These are phyloP conservation scores for Pulveroboletus sp. DNA, from an alignment of 768 basidiomycete genomes.

Conservation along the genomic window DNA sequence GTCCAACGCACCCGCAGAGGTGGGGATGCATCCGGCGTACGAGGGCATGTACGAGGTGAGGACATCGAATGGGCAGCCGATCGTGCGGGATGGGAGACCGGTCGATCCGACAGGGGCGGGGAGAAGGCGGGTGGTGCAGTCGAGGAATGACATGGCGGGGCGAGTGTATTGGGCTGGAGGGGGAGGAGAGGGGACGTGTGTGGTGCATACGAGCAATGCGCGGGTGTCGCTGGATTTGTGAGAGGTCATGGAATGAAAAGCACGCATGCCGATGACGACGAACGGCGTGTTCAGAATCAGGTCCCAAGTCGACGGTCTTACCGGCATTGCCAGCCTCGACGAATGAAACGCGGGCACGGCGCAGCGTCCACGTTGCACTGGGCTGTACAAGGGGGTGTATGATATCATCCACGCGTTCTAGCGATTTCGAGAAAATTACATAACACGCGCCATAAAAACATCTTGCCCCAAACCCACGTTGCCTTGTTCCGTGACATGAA, in stretches of 20 bases:
- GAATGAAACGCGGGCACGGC: not conserved
- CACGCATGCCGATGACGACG: no score
- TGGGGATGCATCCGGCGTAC: constrained; percentile 33
- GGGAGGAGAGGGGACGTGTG: not conserved
- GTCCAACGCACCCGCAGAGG: constrained; percentile 30
- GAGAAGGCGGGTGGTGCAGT: constrained; percentile 24
- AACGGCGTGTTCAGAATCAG: no score
- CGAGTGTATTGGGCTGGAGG: constrained; percentile 16
- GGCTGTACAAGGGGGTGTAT: no score
- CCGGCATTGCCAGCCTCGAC: no score
- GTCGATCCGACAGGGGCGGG: constrained; percentile 33
- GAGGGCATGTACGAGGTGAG: constrained; percentile 38
- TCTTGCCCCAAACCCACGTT: no score
- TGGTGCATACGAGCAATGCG: constrained; percentile 24
- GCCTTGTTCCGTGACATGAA: constrained; percentile 14
- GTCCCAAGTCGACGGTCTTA: no score
- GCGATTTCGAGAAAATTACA: not conserved
- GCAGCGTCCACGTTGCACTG: not conserved
- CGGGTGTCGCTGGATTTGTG: constrained; percentile 19
- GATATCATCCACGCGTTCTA: no score
- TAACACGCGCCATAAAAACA: not conserved
- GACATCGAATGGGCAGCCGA: constrained; percentile 21
- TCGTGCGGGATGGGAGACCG: constrained; percentile 8
- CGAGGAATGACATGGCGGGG: constrained; percentile 2
- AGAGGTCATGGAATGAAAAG: not conserved